Evolutionary conservation across 495 filamentous ascomycete species (phyloP), one percentile per base, ranked within the genome.

Genomic region (Hamigera avellanea): DNA sequence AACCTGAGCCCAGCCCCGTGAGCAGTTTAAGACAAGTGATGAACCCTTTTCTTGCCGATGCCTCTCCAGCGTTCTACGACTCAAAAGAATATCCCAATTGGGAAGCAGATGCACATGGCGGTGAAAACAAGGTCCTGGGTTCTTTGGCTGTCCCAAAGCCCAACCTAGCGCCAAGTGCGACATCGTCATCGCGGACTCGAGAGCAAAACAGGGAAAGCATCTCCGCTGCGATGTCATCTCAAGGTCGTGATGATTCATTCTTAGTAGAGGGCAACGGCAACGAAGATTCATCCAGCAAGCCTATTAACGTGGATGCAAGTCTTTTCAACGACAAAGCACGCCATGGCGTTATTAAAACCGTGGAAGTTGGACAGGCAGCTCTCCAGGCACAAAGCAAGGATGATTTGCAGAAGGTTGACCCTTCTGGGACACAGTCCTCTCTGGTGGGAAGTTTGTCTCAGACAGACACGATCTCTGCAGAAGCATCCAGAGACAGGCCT

Each of bases 11-110:
- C 26, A 94, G 87, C 48, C 86, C 91, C n/a, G 76, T 81, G 6
- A 89, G 83, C 50, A 95, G 88, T 52, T 64, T 96, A 47, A 75
- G 85, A 23, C 70, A 84, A 56, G 81, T 85, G 21, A 95, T 96
- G 91, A 81, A 85, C 52, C 86, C 86, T 28, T 95, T 84, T 48
- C 62, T 95, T 9, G 51, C 48, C 2, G 55, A 62, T 27, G 42
- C 21, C 26, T 21, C 41, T 25, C 42, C 49, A 9, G 43, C 39
- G 31, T 38, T 41, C 10, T 35, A 30, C 35, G 46, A 54, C 21
- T 33, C 39, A 12, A 54, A 52, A 23, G 53, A 53, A 17, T 39
- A 45, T n/a, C 41, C 35, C 9, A 40, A 48, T 15, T 43, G 36
- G 43, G 52, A 46, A 14, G 34, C 37, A 16, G 36, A 32, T 6